phyloP scores from a whole-genome alignment of 148 eudicot genomes.

The Chenopodium formosanum region DNA sequence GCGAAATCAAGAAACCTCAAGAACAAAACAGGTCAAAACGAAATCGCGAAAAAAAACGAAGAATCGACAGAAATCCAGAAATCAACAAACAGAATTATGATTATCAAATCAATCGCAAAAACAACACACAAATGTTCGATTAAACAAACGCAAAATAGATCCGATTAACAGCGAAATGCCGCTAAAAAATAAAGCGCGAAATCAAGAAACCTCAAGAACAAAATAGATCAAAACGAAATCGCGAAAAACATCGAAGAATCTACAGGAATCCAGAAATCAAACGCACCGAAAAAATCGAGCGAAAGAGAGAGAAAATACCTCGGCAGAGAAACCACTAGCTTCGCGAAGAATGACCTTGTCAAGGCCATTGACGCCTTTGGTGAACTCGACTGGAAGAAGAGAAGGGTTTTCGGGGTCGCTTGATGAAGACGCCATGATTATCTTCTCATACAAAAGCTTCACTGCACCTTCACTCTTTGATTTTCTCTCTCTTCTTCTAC shows the following conservation, averaged over 20 bases:
- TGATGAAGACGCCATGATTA: constrained; percentile 46
- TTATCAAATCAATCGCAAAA: no score
- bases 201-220: constrained; percentile 15
- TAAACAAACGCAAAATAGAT: constrained; percentile 4
- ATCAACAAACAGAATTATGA: background rate
- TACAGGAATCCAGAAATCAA: constrained; percentile 2
- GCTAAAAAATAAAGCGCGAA: background rate
- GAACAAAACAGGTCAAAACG: background rate
- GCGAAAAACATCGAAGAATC: background rate
- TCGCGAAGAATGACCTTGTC: constrained; percentile 76
- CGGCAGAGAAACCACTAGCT: constrained; percentile 66
- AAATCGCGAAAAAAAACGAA: background rate
- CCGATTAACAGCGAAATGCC: background rate
- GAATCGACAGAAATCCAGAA: constrained; percentile 5
- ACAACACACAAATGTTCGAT: background rate
- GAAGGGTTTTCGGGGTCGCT: constrained; percentile 33
- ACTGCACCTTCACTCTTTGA: constrained; percentile 17
- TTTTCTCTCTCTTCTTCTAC: no score
- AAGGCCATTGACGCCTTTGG: constrained; percentile 67
- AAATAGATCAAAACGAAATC: background rate
- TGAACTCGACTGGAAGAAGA: constrained; percentile 37
- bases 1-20: constrained; percentile 10
- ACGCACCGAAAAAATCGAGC: background rate
- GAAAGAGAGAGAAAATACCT: constrained; percentile 43
- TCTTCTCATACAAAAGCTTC: constrained; percentile 23